Conservation (phyloP, 495 filamentous ascomycete species). For the Tuber brumale region DNA sequence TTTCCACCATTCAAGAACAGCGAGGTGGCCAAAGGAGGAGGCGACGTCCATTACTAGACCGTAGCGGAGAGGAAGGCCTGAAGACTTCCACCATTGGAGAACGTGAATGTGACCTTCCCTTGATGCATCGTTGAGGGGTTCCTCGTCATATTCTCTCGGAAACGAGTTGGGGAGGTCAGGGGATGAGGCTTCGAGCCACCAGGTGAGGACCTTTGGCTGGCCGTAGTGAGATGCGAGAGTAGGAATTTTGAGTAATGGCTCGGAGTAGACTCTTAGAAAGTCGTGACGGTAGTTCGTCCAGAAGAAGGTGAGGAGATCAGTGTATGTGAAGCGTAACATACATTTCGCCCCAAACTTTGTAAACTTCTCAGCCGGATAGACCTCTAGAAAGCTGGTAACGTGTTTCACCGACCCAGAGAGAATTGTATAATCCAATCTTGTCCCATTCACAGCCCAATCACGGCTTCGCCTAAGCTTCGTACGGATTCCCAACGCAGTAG, state of each 20-base stretch:
- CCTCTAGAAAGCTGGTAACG: slow-evolving; percentile 44
- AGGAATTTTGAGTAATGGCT: slow-evolving; percentile 33
- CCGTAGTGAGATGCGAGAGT: slow-evolving; percentile 62
- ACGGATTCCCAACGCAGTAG: slow-evolving; percentile 69
- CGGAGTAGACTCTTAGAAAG: slow-evolving; percentile 71
- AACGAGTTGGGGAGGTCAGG: slow-evolving; percentile 47
- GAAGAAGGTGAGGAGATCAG: slow-evolving; percentile 71
- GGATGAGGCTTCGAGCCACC: slow-evolving; percentile 55
- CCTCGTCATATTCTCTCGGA: slow-evolving; percentile 53
- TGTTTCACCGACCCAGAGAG: slow-evolving; percentile 62
- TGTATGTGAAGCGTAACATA: slow-evolving; percentile 82
- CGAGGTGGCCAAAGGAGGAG: slow-evolving; percentile 70
- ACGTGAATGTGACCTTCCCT: slow-evolving; percentile 74
- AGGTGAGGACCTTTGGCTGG: slow-evolving; percentile 75
- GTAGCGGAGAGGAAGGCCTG: slow-evolving; percentile 72
- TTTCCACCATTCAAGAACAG: slow-evolving; percentile 88
- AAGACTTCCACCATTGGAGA: slow-evolving; percentile 84
- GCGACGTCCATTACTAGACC: slow-evolving; percentile 81
- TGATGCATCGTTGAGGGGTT: slow-evolving; percentile 81
- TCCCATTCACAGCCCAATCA: slow-evolving; percentile 57
- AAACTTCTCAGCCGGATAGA: slow-evolving; percentile 60
- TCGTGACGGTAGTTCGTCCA: slow-evolving; percentile 68
- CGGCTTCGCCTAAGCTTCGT: slow-evolving; percentile 64
- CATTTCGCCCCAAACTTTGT: slow-evolving; percentile 76
- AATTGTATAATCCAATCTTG: slow-evolving; percentile 71